Evolutionary conservation across 371 early-diverging fungal species (phyloP).

Genomic region (Mortierella sp.): DNA sequence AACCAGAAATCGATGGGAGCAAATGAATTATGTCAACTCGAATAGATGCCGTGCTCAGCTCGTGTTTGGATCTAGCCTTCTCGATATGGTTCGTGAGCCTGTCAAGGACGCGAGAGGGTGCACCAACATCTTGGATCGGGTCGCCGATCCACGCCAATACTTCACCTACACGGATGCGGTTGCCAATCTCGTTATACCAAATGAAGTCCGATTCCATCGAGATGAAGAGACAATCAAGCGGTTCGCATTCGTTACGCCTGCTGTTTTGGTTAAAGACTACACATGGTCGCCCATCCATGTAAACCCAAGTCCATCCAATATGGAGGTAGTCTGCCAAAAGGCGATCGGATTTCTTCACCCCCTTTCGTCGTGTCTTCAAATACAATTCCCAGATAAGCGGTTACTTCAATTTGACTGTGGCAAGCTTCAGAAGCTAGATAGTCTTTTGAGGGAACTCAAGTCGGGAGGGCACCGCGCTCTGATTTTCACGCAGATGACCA

Average conservation of each 20-base stretch:
- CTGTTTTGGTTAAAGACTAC: constrained; percentile 59
- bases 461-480: constrained; percentile 87
- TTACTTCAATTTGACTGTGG: constrained; percentile 92
- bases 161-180: constrained; percentile 42
- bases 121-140: constrained; percentile 25
- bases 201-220: constrained; percentile 60
- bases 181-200: constrained; percentile 59
- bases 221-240: constrained; percentile 65
- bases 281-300: constrained; percentile 36
- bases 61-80: constrained; percentile 36
- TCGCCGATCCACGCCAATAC: constrained; percentile 34
- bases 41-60: constrained; percentile 33
- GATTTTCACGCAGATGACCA: constrained; percentile 99
- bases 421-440: constrained; percentile 88
- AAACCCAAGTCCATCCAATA: constrained; percentile 3
- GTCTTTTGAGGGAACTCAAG: constrained; percentile 80
- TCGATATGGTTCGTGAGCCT: constrained; percentile 26
- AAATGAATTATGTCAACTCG: constrained; percentile 43
- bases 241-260: constrained; percentile 81
- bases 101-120: constrained; percentile 23
- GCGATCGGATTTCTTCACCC: constrained; percentile 67
- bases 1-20: constrained; percentile 36
- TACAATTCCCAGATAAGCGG: constrained; percentile 88
- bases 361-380: constrained; percentile 69
- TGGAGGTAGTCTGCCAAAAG: constrained; percentile 15